Evolutionary conservation across 177 flowering plant species (phyloP), one percentile per base, ranked within the genome.

Genomic region (Vitis hybrid): DNA sequence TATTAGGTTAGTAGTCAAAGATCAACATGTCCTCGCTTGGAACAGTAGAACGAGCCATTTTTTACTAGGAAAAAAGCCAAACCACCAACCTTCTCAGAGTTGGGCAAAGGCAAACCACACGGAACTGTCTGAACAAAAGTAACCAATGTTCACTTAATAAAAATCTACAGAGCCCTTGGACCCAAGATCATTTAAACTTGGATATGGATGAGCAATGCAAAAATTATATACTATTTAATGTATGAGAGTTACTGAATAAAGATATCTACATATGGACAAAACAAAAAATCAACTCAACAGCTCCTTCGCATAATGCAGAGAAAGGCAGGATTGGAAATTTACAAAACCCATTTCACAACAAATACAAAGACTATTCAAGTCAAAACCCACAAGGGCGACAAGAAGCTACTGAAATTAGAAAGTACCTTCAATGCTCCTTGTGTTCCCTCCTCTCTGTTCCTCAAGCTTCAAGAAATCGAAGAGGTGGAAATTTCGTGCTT

Each of bases 301-400:
- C 63, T 60, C 59, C 20, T 13, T 35, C 13, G 21, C 2, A 18
- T 2, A 66, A n/a, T 20, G 24, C 18, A 24, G 27, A 24, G 27
- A 24, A 24, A 24, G 27, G 27, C 3, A 7, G 32, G n/a, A 12
- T 50, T 18, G 6, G 15, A 58, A 50, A 49, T 11, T 57, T 64
- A 35, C 46, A 24, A 58, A 51, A 11, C 4, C 27, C 59, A 59
- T 49, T 59, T 58, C 69, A 74, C 73, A 68, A 18, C 20, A 8
- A 11, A 51, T 51, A 65, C 61, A 62, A 35, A 49, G 48, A 64
- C 27, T 24, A 24, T 24, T 24, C 24, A 24, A 24, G 24, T 24
- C 24, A 2, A 24, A 24, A 24, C 27, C 27, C 27, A 24, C 27
- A 24, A 2, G 27, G 27, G 27, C 2, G 27, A 24, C 27, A 0